A percentile compares a stretch with the other conserved stretches of the same genome.
phyloP scores from a whole-genome alignment of 768 basidiomycete genomes.

The Kwoniella botswanensis region DNA sequence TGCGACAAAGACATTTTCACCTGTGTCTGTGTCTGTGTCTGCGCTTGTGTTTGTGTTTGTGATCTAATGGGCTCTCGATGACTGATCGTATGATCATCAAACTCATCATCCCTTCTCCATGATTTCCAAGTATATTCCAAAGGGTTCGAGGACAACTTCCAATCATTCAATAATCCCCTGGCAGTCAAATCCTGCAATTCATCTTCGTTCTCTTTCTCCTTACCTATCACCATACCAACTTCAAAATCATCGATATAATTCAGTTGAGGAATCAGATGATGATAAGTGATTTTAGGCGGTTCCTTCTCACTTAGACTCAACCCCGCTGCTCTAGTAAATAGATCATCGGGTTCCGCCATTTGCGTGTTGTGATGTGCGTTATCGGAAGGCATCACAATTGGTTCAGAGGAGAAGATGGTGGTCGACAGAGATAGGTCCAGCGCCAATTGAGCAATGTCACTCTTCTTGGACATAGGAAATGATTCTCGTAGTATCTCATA shows the following conservation, averaged over 20 bases:
- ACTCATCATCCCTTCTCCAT: slow-evolving; percentile 12
- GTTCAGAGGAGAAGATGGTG: slow-evolving; percentile 24
- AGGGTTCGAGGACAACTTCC: slow-evolving; percentile 18
- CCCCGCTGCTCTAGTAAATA: slow-evolving; percentile 30
- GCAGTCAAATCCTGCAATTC: slow-evolving; percentile 14
- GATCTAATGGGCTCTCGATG: background rate
- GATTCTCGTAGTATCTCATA: background rate
- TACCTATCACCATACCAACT: background rate
- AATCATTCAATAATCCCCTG: slow-evolving; percentile 15
- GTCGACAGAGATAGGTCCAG: slow-evolving; percentile 29
- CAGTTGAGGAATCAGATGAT: slow-evolving; percentile 12
- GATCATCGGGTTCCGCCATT: slow-evolving; percentile 22
- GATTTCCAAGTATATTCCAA: slow-evolving; percentile 10
- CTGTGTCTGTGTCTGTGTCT: background rate
- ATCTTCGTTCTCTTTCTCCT: background rate
- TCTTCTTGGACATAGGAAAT: background rate
- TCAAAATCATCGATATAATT: background rate
- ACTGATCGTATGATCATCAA: background rate
- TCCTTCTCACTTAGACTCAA: slow-evolving; percentile 31
- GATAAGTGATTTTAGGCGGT: slow-evolving; percentile 17
- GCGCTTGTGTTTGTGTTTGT: background rate
- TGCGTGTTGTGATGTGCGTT: background rate
- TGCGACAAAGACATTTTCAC: background rate
- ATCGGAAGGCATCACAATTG: background rate
- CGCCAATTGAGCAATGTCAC: slow-evolving; percentile 18